phyloP scores from a whole-genome alignment of 2,329 filamentous ascomycete genomes.

The Colletotrichum cuscutae region DNA sequence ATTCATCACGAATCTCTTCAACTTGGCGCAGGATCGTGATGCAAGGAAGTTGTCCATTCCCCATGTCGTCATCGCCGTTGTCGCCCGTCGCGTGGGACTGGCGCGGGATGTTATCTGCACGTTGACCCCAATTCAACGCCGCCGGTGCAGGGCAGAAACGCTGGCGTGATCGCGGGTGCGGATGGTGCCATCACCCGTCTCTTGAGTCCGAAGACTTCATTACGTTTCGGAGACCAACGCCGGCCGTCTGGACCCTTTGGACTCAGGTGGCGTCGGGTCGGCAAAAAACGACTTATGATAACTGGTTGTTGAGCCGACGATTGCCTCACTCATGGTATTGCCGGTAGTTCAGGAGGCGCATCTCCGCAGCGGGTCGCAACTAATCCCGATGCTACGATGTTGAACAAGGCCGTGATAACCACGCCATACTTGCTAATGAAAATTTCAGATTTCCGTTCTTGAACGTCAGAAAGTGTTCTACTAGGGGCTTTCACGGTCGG shows the following conservation, averaged over 20 bases:
- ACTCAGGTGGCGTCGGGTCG: background rate
- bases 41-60: background rate
- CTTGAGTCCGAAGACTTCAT: background rate
- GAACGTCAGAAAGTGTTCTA: background rate
- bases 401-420: background rate
- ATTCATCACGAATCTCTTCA: background rate
- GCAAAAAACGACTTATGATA: background rate
- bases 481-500: background rate
- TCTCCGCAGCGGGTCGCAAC: background rate
- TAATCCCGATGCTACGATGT: background rate
- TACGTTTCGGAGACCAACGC: background rate
- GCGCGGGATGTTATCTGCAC: conserved; percentile 24
- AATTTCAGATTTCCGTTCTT: background rate
- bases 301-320: background rate
- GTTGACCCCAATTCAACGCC: conserved; percentile 16
- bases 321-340: background rate
- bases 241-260: conserved; percentile 5
- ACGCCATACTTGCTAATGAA: background rate
- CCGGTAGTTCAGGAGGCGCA: background rate
- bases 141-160: conserved; percentile 17
- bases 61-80: conserved; percentile 32
- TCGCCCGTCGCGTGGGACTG: conserved; percentile 24
- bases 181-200: conserved; percentile 25
- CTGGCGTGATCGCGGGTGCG: conserved; percentile 29
- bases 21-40: background rate